A percentile compares a stretch with the other conserved stretches of the same genome.
These are phyloP conservation scores for Podospora pseudocomata DNA, from an alignment of 495 filamentous ascomycete species.

Conservation along the genomic window DNA sequence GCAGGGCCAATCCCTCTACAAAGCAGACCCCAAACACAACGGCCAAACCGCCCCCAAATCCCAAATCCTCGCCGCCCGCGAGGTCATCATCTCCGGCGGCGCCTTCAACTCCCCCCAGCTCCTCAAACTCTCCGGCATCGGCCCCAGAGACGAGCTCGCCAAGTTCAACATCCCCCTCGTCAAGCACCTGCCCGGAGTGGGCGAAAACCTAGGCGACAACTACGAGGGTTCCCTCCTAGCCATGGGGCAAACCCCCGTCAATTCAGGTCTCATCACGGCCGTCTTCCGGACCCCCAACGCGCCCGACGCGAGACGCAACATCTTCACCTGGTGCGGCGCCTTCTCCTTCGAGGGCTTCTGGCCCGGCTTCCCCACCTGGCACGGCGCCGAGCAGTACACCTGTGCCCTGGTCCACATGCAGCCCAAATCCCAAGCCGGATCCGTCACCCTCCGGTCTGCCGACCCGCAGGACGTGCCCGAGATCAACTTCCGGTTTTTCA, in stretches of 20 bases:
- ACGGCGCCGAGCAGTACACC: conserved; percentile 39
- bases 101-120: conserved; percentile 55
- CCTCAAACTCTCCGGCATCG: conserved; percentile 51
- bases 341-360: conserved; percentile 49
- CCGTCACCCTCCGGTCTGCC: conserved; percentile 45
- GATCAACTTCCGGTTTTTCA: conserved; percentile 57
- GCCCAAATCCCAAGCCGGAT: conserved; percentile 50
- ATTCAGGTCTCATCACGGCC: conserved; percentile 34
- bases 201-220: conserved; percentile 58
- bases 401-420: conserved; percentile 49
- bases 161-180: conserved; percentile 46
- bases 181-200: conserved; percentile 54
- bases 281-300: conserved; percentile 43
- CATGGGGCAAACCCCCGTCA: conserved; percentile 30
- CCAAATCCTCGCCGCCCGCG: conserved; percentile 40
- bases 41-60: conserved; percentile 29
- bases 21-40: conserved; percentile 41
- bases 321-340: conserved; percentile 45
- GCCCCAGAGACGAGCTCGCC: conserved; percentile 38
- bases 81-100: conserved; percentile 56
- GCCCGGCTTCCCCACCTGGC: conserved; percentile 44
- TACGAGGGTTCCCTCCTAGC: conserved; percentile 42
- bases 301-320: conserved; percentile 41
- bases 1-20: conserved; percentile 39
- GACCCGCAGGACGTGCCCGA: conserved; percentile 54